Conservation (phyloP, 2,329 filamentous ascomycete genomes). For the Daldinia eschscholtzii region DNA sequence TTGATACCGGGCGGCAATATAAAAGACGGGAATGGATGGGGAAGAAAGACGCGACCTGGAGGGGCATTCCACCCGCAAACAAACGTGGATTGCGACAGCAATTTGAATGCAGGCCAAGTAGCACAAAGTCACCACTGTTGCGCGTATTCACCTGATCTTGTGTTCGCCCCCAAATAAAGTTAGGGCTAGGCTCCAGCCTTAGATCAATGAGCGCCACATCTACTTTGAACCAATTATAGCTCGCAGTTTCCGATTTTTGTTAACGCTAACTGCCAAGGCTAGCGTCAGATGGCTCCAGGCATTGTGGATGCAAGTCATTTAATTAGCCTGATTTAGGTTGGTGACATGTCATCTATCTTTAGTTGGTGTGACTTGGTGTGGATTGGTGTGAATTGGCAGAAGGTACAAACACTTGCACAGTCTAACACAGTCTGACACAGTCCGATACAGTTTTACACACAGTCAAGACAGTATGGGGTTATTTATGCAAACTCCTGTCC, state of each 20-base stretch:
- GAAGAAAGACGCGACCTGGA: constrained; percentile 43
- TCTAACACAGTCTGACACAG: too few relatives aligned
- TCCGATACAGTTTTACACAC: too few relatives aligned
- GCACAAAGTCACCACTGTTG: constrained; percentile 32
- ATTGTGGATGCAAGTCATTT: constrained; percentile 36
- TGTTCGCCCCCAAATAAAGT: constrained; percentile 17
- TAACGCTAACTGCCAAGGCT: constrained; percentile 24
- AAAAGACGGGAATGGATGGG: constrained; percentile 28
- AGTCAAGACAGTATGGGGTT: constrained; percentile 2
- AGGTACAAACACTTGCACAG: not conserved
- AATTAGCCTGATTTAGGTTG: constrained; percentile 20
- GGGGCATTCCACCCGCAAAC: constrained; percentile 32
- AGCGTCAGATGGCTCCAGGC: constrained; percentile 18
- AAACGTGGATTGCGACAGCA: constrained; percentile 32
- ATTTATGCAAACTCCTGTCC: constrained; percentile 1
- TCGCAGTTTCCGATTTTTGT: constrained; percentile 1
- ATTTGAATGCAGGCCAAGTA: constrained; percentile 31
- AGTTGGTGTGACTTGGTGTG: not conserved
- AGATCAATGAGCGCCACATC: constrained; percentile 13
- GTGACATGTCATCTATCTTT: constrained; percentile 29
- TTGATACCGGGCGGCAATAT: constrained; percentile 37
- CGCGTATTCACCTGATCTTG: constrained; percentile 46
- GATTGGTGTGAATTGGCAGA: not conserved
- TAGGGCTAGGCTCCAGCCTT: constrained; percentile 37
- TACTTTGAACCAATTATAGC: constrained; percentile 18